Evolutionary conservation across 1,139 yeast species (phyloP).

Genomic region (Torulaspora pretoriensis): DNA sequence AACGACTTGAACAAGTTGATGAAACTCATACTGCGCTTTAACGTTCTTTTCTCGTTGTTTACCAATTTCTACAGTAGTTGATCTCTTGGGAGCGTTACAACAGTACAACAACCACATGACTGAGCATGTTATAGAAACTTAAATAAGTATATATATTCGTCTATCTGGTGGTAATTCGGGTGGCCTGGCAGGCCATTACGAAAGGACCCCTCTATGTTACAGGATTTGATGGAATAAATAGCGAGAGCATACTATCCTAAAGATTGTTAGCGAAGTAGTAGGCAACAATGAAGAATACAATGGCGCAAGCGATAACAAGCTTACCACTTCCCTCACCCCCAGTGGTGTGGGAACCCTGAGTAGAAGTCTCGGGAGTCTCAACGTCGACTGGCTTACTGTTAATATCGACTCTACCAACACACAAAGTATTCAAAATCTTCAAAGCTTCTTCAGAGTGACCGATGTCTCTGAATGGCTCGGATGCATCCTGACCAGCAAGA

Average conservation of each 20-base stretch:
- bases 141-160: constrained; percentile 8
- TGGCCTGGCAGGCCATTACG: neutral
- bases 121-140: constrained; percentile 2
- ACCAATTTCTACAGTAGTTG: neutral
- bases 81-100: neutral
- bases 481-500: constrained; percentile 88
- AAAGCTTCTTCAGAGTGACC: constrained; percentile 98
- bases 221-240: constrained; percentile 2
- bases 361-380: constrained; percentile 15
- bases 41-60: neutral
- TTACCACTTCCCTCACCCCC: constrained; percentile 39
- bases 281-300: constrained; percentile 52
- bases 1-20: constrained; percentile 31
- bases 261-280: constrained; percentile 43
- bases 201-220: constrained; percentile 4
- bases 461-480: constrained; percentile 91
- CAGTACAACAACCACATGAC: constrained; percentile 10
- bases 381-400: constrained; percentile 32
- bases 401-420: constrained; percentile 63
- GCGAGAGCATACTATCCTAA: neutral
- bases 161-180: constrained; percentile 4
- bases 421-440: constrained; percentile 62
- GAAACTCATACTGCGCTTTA: constrained; percentile 27
- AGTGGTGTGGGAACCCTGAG: constrained; percentile 17
- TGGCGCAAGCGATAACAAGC: constrained; percentile 46